phyloP scores from a whole-genome alignment of 2,329 filamentous ascomycete species.

The Corniculantispora saksenae region DNA sequence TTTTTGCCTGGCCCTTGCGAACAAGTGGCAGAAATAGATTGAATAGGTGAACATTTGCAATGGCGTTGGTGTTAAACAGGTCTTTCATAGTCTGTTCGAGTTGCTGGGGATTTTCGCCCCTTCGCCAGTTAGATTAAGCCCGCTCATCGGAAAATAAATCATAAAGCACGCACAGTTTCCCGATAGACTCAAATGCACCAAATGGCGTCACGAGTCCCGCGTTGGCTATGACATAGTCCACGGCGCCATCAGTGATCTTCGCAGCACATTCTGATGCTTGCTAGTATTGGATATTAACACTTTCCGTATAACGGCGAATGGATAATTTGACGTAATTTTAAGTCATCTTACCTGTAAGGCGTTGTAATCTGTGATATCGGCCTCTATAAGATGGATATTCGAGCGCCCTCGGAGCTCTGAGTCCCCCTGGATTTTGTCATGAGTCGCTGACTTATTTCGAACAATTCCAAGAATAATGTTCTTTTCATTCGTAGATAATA shows the following conservation, averaged over 20 bases:
- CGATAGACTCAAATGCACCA: too few relatives aligned
- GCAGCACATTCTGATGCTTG: constrained; percentile 14
- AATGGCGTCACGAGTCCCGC: too few relatives aligned
- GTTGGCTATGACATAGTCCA: too few relatives aligned
- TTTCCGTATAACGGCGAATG: too few relatives aligned
- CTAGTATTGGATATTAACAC: constrained; percentile 18
- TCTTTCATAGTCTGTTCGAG: neutral
- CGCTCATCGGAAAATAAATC: neutral
- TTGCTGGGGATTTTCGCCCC: neutral
- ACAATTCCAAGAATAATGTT: constrained; percentile 51
- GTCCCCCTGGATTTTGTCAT: constrained; percentile 45
- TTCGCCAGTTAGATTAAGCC: too few relatives aligned
- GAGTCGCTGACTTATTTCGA: constrained; percentile 45
- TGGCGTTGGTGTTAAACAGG: constrained; percentile 48
- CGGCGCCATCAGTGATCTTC: too few relatives aligned
- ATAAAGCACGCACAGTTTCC: too few relatives aligned
- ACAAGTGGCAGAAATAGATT: constrained; percentile 56
- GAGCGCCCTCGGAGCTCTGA: constrained; percentile 37
- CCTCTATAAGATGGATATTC: constrained; percentile 50
- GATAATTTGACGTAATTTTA: too few relatives aligned
- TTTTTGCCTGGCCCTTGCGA: constrained; percentile 51
- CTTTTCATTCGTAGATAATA: constrained; percentile 43
- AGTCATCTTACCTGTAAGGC: constrained; percentile 35
- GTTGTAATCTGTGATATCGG: constrained; percentile 43
- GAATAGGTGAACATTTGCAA: constrained; percentile 54